Conservation (phyloP, 306 rosid genomes). For the Vachellia pachyceras region DNA sequence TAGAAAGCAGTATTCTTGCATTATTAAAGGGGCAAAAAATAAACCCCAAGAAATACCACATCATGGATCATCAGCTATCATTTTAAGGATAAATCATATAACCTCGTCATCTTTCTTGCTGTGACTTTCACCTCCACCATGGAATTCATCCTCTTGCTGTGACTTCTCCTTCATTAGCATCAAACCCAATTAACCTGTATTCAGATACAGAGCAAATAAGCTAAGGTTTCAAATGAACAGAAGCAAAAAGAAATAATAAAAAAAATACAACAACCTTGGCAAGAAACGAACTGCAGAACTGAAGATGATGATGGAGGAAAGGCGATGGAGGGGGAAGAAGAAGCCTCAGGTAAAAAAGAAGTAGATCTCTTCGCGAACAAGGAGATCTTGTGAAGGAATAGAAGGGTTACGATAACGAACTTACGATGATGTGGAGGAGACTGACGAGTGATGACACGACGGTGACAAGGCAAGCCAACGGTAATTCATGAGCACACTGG, state of each 20-base stretch:
- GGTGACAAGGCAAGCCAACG: not conserved
- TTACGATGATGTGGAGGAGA: not conserved
- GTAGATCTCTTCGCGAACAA: not conserved
- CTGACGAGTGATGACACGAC: not conserved
- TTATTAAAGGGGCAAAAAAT: not conserved
- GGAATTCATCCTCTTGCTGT: slow-evolving; percentile 70
- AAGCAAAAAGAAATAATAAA: no score
- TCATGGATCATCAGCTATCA: slow-evolving; percentile 11
- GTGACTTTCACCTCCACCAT: slow-evolving; percentile 57
- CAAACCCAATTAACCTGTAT: not conserved
- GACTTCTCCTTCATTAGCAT: not conserved
- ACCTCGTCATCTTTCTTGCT: slow-evolving; percentile 93
- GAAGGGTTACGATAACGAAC: not conserved
- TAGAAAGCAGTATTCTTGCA: not conserved
- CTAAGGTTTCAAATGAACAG: not conserved
- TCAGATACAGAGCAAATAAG: not conserved
- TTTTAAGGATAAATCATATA: slow-evolving; percentile 37
- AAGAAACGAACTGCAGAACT: not conserved
- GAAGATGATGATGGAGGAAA: not conserved
- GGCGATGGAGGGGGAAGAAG: not conserved
- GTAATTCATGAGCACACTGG: not conserved
- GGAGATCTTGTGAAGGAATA: not conserved
- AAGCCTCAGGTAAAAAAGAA: not conserved
- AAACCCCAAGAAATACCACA: slow-evolving; percentile 6
- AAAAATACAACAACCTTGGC: no score